Evolutionary conservation across 257 asterid genomes (phyloP).

Genomic region (Eustoma russellianum): DNA sequence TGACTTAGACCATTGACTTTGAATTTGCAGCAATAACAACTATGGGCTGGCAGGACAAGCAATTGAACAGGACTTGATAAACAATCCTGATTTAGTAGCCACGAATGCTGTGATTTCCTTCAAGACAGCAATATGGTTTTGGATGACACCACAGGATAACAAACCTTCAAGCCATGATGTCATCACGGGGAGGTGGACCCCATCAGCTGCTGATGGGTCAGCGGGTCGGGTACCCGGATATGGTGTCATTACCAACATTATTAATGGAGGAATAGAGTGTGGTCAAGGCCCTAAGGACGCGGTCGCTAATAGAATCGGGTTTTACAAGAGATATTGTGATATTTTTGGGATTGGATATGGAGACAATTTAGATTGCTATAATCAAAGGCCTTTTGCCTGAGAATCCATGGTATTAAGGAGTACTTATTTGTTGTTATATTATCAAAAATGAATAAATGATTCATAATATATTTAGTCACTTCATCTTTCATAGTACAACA

Average conservation of each 20-base stretch:
- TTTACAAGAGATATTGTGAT: slow-evolving; percentile 18
- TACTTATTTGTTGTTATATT: too few species aligned
- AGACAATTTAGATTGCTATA: slow-evolving; percentile 16
- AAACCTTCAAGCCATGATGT: slow-evolving; percentile 27
- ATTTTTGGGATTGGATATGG: slow-evolving; percentile 18
- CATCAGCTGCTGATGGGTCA: slow-evolving; percentile 11
- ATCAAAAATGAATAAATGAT: too few species aligned
- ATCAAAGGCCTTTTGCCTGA: slow-evolving; percentile 11
- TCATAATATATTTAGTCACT: too few species aligned
- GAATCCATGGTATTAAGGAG: too few species aligned
- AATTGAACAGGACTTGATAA: slow-evolving; percentile 13
- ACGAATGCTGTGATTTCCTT: slow-evolving; percentile 20
- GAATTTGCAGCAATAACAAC: slow-evolving; percentile 26
- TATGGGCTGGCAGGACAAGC: slow-evolving; percentile 27
- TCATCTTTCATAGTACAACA: too few species aligned
- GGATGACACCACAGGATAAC: slow-evolving; percentile 30
- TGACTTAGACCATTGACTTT: too few species aligned
- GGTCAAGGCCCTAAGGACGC: slow-evolving; percentile 14
- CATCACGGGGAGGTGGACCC: slow-evolving; percentile 23
- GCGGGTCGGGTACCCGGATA: slow-evolving; percentile 27
- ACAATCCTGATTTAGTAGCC: slow-evolving; percentile 27
- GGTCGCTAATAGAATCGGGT: slow-evolving; percentile 21
- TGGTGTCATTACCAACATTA: slow-evolving; percentile 26
- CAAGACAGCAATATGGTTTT: slow-evolving; percentile 32
- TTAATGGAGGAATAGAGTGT: slow-evolving; percentile 30